These are phyloP conservation scores for Vachellia pachyceras DNA, from an alignment of 306 rosid genomes.

Conservation along the genomic window DNA sequence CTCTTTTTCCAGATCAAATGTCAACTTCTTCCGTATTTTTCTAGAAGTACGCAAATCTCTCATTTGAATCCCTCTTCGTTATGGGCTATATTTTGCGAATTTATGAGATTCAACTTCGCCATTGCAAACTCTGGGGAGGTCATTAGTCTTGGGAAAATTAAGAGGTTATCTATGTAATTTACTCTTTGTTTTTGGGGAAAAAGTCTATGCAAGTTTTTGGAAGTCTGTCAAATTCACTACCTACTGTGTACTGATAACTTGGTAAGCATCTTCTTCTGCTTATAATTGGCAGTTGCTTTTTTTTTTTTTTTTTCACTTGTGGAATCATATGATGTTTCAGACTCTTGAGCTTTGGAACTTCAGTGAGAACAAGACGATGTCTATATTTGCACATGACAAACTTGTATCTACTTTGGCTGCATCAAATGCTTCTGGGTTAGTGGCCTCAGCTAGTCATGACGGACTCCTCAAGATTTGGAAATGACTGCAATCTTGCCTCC, in stretches of 20 bases:
- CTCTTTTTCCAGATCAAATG: no score
- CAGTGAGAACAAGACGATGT: conserved; percentile 55
- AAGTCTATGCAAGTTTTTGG: not conserved
- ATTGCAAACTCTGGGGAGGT: not conserved
- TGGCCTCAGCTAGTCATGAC: conserved; percentile 54
- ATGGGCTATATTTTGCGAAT: no score
- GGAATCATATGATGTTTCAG: conserved; percentile 49
- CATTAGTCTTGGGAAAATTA: not conserved
- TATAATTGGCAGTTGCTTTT: no score
- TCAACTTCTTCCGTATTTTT: no score
- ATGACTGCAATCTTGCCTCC: conserved; percentile 40
- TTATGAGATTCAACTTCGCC: no score
- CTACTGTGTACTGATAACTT: no score
- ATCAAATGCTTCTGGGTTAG: conserved; percentile 49
- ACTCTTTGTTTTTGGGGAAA: not conserved
- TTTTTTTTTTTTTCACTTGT: no score
- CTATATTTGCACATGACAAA: conserved; percentile 62
- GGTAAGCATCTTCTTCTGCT: no score
- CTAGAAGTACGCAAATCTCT: no score
- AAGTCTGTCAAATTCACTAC: no score
- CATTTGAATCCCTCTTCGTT: no score
- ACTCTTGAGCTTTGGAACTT: conserved; percentile 74
- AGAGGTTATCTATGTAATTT: not conserved
- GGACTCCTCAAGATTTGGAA: conserved; percentile 76
- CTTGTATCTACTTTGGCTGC: conserved; percentile 69